These are phyloP conservation scores for Elsinoe australis DNA, from an alignment of 2,329 filamentous ascomycete species.

Conservation along the genomic window DNA sequence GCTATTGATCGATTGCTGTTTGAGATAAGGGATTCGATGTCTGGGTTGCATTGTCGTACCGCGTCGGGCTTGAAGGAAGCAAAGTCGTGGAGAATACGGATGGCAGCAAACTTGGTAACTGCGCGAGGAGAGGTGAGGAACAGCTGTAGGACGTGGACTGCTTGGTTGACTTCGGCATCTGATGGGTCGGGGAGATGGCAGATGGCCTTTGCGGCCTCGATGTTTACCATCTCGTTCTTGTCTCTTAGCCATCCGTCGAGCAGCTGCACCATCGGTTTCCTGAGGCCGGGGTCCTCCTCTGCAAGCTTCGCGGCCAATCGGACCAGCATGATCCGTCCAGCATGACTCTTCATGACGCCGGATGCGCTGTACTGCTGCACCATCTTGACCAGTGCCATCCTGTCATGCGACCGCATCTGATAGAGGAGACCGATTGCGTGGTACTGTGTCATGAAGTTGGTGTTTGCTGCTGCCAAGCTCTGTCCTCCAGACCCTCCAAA, in stretches of 20 bases:
- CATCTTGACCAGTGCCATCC: conserved; percentile 99
- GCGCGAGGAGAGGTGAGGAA: conserved; percentile 93
- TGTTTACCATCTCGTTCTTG: conserved; percentile 99
- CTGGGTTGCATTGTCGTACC: conserved; percentile 88
- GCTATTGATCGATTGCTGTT: conserved; percentile 97
- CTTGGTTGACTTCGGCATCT: conserved; percentile 82
- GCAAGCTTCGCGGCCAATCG: conserved; percentile 87
- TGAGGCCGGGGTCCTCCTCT: conserved; percentile 79
- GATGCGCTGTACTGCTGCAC: conserved; percentile 95
- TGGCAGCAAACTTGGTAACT: conserved; percentile 94
- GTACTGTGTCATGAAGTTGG: conserved; percentile 97
- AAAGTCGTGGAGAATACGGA: conserved; percentile 92
- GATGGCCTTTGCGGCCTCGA: conserved; percentile 96
- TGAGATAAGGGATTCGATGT: conserved; percentile 93
- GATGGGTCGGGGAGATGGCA: conserved; percentile 90
- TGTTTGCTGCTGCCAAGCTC: conserved; percentile 64
- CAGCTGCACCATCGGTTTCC: conserved; percentile 94
- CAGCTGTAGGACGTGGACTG: conserved; percentile 88
- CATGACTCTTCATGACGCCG: conserved; percentile 89
- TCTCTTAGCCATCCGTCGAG: conserved; percentile 94
- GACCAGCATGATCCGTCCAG: conserved; percentile 86
- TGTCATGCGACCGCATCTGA: conserved; percentile 94
- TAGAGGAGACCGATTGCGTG: conserved; percentile 96
- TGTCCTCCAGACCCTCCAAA: conserved; percentile 75
- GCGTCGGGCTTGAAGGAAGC: conserved; percentile 92